phyloP scores from a whole-genome alignment of 2,329 filamentous ascomycete species.

The Colletotrichum lentis region DNA sequence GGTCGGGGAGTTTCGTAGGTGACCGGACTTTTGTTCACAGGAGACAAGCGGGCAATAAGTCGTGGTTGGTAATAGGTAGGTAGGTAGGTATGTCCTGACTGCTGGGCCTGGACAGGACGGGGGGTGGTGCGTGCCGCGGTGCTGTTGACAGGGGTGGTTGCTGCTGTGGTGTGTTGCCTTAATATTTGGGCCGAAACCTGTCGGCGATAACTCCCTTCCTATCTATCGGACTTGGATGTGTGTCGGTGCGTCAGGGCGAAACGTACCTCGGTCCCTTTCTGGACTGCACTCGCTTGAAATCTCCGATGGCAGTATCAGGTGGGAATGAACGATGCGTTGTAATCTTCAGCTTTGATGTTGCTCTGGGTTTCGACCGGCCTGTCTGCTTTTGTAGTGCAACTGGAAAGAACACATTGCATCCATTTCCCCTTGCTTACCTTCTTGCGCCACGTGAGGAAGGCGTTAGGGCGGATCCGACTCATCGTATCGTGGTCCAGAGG shows the following conservation, averaged over 20 bases:
- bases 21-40: slow-evolving; percentile 33
- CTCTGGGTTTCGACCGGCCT: background rate
- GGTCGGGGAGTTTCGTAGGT: slow-evolving; percentile 25
- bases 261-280: slow-evolving; percentile 2
- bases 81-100: too few relatives aligned
- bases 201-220: slow-evolving; percentile 2
- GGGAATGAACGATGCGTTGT: background rate
- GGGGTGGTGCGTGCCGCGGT: slow-evolving; percentile 15
- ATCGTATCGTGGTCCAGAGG: background rate
- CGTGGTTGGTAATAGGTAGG: too few relatives aligned
- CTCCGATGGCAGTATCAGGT: background rate
- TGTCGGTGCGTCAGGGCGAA: slow-evolving; percentile 21
- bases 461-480: background rate
- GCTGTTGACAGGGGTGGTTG: slow-evolving; percentile 4
- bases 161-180: slow-evolving; percentile 21
- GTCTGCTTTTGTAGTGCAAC: background rate
- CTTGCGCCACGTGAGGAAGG: too few relatives aligned
- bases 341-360: background rate
- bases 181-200: slow-evolving; percentile 11
- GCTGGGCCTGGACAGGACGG: slow-evolving; percentile 11
- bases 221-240: too few relatives aligned
- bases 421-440: background rate
- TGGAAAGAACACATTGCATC: background rate
- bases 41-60: slow-evolving; percentile 19
- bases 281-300: background rate